phyloP scores from a whole-genome alignment of 2,329 filamentous ascomycete genomes.

The Aspergillus phoenicis region DNA sequence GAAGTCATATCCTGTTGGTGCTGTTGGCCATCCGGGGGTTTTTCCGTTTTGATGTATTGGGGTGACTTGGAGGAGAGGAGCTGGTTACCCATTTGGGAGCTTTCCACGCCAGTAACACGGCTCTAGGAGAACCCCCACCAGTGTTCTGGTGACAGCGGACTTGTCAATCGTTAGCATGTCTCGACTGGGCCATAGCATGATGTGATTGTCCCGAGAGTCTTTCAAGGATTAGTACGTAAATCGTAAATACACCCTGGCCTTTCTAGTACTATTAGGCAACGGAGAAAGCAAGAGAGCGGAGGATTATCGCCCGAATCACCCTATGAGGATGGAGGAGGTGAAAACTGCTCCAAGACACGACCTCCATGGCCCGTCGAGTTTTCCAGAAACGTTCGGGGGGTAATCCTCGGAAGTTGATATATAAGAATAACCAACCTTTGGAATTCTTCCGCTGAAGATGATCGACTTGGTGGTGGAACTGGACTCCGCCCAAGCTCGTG shows the following conservation, averaged over 20 bases:
- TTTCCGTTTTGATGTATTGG: too few relatives aligned
- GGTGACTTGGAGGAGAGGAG: too few relatives aligned
- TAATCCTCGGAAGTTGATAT: not conserved
- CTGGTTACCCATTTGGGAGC: too few relatives aligned
- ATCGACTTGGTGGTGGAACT: slow-evolving; percentile 7
- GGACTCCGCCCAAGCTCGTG: slow-evolving; percentile 21
- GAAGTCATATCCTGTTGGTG: too few relatives aligned
- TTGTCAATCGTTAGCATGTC: too few relatives aligned
- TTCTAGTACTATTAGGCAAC: not conserved
- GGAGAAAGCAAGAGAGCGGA: not conserved
- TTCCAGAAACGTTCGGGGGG: not conserved
- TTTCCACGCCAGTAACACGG: too few relatives aligned
- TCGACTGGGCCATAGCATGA: too few relatives aligned
- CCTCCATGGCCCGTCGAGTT: not conserved
- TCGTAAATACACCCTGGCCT: not conserved
- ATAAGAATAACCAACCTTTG: not conserved
- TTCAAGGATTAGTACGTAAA: not conserved
- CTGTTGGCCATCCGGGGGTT: too few relatives aligned
- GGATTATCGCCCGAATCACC: not conserved
- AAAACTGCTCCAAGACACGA: not conserved
- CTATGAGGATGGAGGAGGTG: not conserved
- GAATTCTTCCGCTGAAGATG: not conserved
- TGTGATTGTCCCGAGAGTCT: not conserved
- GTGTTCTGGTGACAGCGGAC: too few relatives aligned
- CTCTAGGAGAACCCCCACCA: too few relatives aligned